Base-by-base conservation (phyloP, 345 rosid species). In the Populus davidiana region DNA sequence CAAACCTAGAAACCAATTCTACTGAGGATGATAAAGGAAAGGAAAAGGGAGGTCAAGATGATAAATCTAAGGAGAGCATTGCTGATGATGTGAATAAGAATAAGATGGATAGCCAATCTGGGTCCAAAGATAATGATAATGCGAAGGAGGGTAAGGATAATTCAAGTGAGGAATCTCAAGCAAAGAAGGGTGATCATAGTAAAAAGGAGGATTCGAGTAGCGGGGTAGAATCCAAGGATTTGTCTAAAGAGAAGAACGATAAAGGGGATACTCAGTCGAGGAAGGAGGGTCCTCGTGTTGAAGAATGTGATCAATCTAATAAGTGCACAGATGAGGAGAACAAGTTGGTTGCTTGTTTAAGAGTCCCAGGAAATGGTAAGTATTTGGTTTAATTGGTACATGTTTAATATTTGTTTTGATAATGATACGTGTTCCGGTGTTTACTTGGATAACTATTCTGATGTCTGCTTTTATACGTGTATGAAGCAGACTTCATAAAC, bases 341-440 rank as follows among this genome's bases (percentile, higher is more conserved):
- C 59, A 82, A 90, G 61, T 82, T 93, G 75, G 91, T 89, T 29
- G 98, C 97, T 50, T 92, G 98, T 87, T 81, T 93, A 12, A 89
- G 91, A 75, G 93, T 92, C 74, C 91, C 97, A 0, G 97, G 98
- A 79, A 88, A 89, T 71, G 95, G 96, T 92, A 75, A 66, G 86
- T 63, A n/a, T 74, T 47, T 21, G 1, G 7, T 39, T 21, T 68
- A 25, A n/a, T 27, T 79, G 67, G 4, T 10, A 39, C 67, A 23
- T 35, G 17, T 70, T 63, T 25, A 17, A 18, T 69, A 47, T 8
- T 80, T 20, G 5, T 74, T 49, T 17, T 21, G 39, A 9, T 65
- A 38, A n/a, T 39, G 6, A 49, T 76, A 41, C 43, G 11, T 8
- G 3, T n/a, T 29, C 29, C 18, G n/a, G 17, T 41, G 18, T n/a